Base-by-base conservation (phyloP, 305 asterid species). In the Andrographis paniculata region DNA sequence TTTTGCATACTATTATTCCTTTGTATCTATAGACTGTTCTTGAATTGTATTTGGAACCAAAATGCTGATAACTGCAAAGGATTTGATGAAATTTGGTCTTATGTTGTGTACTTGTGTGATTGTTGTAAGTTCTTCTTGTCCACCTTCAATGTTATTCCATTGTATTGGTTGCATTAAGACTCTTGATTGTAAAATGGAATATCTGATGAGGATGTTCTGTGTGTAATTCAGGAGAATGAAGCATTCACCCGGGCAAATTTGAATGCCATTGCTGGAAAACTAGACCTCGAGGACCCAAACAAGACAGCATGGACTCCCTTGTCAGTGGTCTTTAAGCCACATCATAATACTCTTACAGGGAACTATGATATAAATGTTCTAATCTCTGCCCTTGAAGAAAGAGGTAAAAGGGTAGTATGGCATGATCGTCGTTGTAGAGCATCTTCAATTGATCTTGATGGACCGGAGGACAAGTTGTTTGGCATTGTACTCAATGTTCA, bases 321-420 rank as follows among this genome's bases (percentile, higher is more conserved):
- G 42, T 77, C 97, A 20, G 62, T 72, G 17, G 64, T 88, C 42
- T 88, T 88, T 48, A 84, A 69, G 82, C 70, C 94, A 60, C 97
- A 88, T 64, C 93, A 88, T 47, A 88, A 88, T 55, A 57, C 56
- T 19, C 56, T 88, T 13, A 84, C 95, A 1, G 97, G 97, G 43
- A 88, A 88, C 64, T 88, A 82, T 57, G 95, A 88, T 55, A 53
- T 84, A 48, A 88, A 84, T 55, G 93, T 88, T 44, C 64, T 88
- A 35, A 79, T 88, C 24, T 69, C 87, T 45, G 95, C 94, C 14
- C 70, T 84, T 23, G 85, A 79, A 72, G 84, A 46, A 39, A 79
- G 68, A 53, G 94, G 84, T 45, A 88, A 88, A 62, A 70, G 33
- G 14, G 75, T 84, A 15, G 55, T 64, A 56, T 88, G 95, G 97